These are phyloP conservation scores for Zalaria sp. DNA, from an alignment of 2,329 filamentous ascomycete genomes.

Conservation along the genomic window DNA sequence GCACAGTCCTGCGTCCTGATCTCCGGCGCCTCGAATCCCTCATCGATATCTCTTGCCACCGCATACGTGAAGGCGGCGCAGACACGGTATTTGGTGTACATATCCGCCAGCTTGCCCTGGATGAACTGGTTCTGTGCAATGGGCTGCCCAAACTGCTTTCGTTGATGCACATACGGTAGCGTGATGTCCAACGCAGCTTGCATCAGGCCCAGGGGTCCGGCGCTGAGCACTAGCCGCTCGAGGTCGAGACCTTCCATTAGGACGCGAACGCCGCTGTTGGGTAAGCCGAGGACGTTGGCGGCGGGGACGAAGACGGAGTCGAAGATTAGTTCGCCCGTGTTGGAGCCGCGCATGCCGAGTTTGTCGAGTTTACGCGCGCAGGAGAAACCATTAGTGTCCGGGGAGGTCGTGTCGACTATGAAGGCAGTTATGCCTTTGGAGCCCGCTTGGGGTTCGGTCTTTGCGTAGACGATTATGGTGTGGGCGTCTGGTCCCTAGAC, in stretches of 20 bases:
- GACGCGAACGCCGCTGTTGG: constrained; percentile 76
- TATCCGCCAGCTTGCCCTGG: constrained; percentile 86
- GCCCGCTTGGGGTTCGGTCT: constrained; percentile 66
- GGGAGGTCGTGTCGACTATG: constrained; percentile 56
- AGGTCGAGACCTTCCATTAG: constrained; percentile 95
- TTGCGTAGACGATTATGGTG: constrained; percentile 88
- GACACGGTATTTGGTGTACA: constrained; percentile 89
- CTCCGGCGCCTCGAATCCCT: constrained; percentile 26
- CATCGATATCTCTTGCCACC: constrained; percentile 68
- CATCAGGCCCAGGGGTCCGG: constrained; percentile 89
- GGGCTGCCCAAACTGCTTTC: constrained; percentile 75
- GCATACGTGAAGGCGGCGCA: constrained; percentile 76
- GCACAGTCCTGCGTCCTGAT: constrained; percentile 87
- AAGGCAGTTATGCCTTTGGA: constrained; percentile 94
- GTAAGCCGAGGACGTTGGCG: constrained; percentile 63
- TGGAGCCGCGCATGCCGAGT: constrained; percentile 93
- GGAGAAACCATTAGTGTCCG: constrained; percentile 54
- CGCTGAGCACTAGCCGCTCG: constrained; percentile 80
- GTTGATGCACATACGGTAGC: constrained; percentile 76
- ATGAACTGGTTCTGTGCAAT: constrained; percentile 88
- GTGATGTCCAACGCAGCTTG: constrained; percentile 75
- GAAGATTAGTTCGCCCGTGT: constrained; percentile 88
- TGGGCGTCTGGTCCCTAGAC: constrained; percentile 68
- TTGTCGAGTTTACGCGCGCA: constrained; percentile 90
- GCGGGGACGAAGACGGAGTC: constrained; percentile 79